Evolutionary conservation across 331 rosid genomes (phyloP).

Genomic region (Pyrus hybrid): DNA sequence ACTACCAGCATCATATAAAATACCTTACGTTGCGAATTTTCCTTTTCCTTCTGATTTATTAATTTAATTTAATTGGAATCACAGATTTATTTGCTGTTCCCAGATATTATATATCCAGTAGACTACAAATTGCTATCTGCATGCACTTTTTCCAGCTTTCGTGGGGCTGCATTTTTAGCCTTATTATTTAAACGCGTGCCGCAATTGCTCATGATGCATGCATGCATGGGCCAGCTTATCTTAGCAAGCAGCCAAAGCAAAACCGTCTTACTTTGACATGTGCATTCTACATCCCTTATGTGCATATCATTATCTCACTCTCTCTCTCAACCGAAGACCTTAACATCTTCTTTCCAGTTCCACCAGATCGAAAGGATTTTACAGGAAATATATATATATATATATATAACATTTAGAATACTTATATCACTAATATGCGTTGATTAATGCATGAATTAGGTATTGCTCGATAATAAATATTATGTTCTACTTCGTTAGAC

Average conservation of each 20-base stretch:
- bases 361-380: background rate
- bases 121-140: background rate
- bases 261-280: background rate
- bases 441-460: no score
- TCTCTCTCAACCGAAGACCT: background rate
- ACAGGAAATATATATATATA: no score
- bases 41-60: background rate
- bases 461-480: no score
- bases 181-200: background rate
- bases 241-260: background rate
- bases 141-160: slow-evolving; percentile 28
- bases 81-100: background rate
- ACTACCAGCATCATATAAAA: background rate
- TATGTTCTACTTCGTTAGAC: background rate
- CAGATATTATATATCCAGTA: background rate
- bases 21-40: background rate
- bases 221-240: background rate
- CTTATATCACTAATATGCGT: background rate
- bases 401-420: no score
- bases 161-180: background rate
- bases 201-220: background rate
- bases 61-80: background rate
- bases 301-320: background rate
- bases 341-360: background rate
- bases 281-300: background rate